Evolutionary conservation across 208 protist genomes (phyloP), one percentile per base, ranked within the genome.

Genomic region (Trypanosoma scelopori): DNA sequence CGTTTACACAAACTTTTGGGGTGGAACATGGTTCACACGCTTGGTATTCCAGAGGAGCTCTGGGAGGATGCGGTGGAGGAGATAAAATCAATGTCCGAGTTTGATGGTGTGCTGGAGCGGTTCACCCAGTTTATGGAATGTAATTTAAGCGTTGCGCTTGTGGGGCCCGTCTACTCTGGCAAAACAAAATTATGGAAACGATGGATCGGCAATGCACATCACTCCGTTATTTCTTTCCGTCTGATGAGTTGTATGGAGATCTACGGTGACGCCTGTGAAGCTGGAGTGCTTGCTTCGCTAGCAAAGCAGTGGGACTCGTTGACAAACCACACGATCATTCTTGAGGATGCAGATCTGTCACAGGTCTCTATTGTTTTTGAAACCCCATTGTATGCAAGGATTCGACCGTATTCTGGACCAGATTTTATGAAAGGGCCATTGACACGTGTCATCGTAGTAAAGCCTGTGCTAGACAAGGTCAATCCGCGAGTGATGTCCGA

Each of bases 161-260:
- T 87, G 18, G 89, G 89, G 15, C 76, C 86, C 23, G 65, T 46
- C 27, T 95, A 91, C 56, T 81, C 82, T 23, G 86, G 86, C 16
- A 93, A 90, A 55, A 80, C 81, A 39, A 77, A 59, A 57, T 37
- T 95, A 62, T 92, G 86, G 86, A 74, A 74, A 53, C 55, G 60
- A 30, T 91, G 78, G 80, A 68, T 86, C 6, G 82, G 83, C 15
- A 37, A 48, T 20, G 67, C 62, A 22, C 71, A 55, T 28, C 65
- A 81, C 47, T 56, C 79, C 16, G 72, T 92, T 0, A 49, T 95
- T 39, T 85, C 76, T 25, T 75, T 81, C 1, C 61, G 71, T 30
- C 69, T 93, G n/a, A 72, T 91, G 49, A 81, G 75, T 32, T 78
- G 69, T 11, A 67, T 61, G 28, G 86, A 92, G 20, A 81, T 95